These are phyloP conservation scores for Parastagonospora avenae DNA, from an alignment of 2,329 filamentous ascomycete genomes.

Conservation along the genomic window DNA sequence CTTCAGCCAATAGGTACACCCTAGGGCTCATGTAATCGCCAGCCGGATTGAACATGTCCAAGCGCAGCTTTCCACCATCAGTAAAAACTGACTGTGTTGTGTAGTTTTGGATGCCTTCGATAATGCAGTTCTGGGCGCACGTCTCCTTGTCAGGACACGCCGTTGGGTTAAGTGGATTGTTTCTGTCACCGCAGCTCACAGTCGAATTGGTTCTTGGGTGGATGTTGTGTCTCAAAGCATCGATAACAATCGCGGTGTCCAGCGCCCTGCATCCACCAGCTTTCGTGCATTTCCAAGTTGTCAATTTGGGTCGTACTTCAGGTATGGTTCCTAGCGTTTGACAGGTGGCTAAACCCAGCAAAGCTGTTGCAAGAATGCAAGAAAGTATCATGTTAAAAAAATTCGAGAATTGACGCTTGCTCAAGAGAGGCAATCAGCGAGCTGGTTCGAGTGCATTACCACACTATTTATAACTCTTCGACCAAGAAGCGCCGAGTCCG, in stretches of 20 bases:
- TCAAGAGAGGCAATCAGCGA: no score
- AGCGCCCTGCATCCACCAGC: constrained; percentile 55
- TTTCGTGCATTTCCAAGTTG: constrained; percentile 60
- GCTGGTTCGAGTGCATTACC: no score
- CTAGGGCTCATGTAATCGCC: constrained; percentile 54
- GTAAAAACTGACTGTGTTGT: constrained; percentile 60
- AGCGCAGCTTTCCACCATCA: constrained; percentile 53
- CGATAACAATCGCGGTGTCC: constrained; percentile 57
- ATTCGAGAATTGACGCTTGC: not conserved
- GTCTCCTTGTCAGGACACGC: constrained; percentile 55
- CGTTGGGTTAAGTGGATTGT: constrained; percentile 44
- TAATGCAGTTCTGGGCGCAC: constrained; percentile 62
- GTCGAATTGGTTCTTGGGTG: constrained; percentile 45
- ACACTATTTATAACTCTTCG: no score
- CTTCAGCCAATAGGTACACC: constrained; percentile 66
- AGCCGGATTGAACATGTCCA: constrained; percentile 49
- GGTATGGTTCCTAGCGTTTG: constrained; percentile 39
- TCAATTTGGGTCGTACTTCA: constrained; percentile 59
- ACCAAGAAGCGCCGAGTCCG: no score
- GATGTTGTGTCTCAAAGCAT: constrained; percentile 55
- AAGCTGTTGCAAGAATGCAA: constrained; percentile 27
- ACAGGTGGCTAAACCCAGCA: constrained; percentile 35
- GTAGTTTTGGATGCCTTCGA: constrained; percentile 62
- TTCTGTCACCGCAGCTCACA: constrained; percentile 41
- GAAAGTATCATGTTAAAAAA: constrained; percentile 29